Base-by-base conservation (phyloP, 331 rosid genomes). In the Malus hybrid region DNA sequence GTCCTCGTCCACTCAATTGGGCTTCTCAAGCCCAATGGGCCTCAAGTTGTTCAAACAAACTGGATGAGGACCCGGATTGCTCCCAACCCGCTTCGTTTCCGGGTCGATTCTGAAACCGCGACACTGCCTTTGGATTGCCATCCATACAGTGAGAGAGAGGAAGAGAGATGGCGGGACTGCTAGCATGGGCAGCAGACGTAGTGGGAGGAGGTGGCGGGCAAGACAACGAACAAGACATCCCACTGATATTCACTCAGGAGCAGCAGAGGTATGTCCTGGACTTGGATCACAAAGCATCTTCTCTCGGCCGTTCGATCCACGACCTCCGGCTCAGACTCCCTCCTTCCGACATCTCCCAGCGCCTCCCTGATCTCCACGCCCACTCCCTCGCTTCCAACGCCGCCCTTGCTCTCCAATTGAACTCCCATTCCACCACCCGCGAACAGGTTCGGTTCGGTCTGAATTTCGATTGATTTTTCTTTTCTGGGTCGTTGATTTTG, bases 121-220 rank as follows among this genome's bases (percentile, higher is more conserved):
- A 8, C 26, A 14, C 36, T 33, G 53, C 44, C 44, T 34, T 9
- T 39, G 46, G 4, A 4, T 39, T 39, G 46, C 52, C 15, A 73
- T 13, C 10, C 66, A 39, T 42, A 33, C 67, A 61, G 75, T 18
- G 76, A 44, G 66, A 72, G 53, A 33, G 72, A 64, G 55, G 42
- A 60, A 22, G 20, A 62, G 64, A 69, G 30, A 91, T 93, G 98
- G 98, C 96, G 4, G 97, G 98, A 66, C 74, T 91, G 75, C 84
- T 93, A 42, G 97, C 97, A 66, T 93, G 98, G 98, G 98, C 97
- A 33, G 97, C 98, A 6, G 97, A 93, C 63, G 97, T 91, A 11
- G 98, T 92, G 12, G 90, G 91, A 24, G 95, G 86, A 0, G 86
- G 87, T 3, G 80, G 82, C 0, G 74, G 76, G 16, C 83, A 84